These are phyloP conservation scores for Fusarium humuli DNA, from an alignment of 2,329 filamentous ascomycete genomes.

Conservation along the genomic window DNA sequence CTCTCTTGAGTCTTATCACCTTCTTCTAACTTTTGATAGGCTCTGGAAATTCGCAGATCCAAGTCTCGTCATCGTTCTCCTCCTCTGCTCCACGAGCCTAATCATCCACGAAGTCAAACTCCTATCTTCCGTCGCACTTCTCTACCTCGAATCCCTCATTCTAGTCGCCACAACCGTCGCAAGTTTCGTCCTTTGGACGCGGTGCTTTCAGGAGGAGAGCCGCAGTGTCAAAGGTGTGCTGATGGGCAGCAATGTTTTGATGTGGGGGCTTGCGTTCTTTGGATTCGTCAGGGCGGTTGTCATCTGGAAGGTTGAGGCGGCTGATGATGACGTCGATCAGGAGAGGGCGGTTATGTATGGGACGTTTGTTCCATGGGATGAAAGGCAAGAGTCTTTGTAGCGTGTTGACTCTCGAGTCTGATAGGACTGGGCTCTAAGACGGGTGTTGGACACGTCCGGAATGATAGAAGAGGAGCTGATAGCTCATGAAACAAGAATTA, in stretches of 20 bases:
- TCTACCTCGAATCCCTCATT: slow-evolving; percentile 47
- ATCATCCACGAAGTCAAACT: slow-evolving; percentile 44
- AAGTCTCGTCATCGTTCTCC: slow-evolving; percentile 26
- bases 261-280: slow-evolving; percentile 46
- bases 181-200: slow-evolving; percentile 38
- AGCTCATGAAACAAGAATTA: background rate
- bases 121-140: slow-evolving; percentile 43
- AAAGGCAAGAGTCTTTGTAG: slow-evolving; percentile 23
- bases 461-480: background rate
- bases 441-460: background rate
- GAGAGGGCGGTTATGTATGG: slow-evolving; percentile 33
- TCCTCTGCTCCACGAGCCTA: slow-evolving; percentile 43
- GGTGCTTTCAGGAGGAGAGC: slow-evolving; percentile 41
- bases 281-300: slow-evolving; percentile 47
- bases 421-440: background rate
- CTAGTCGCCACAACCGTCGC: slow-evolving; percentile 39
- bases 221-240: slow-evolving; percentile 43
- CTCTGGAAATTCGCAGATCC: slow-evolving; percentile 45
- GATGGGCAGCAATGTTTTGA: slow-evolving; percentile 44
- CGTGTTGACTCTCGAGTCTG: background rate
- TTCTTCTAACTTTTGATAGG: slow-evolving; percentile 30
- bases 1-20: accelerated
- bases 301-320: slow-evolving; percentile 44
- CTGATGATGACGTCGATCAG: slow-evolving; percentile 11
- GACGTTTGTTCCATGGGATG: slow-evolving; percentile 35